Evolutionary conservation across 2,329 filamentous ascomycete species (phyloP), one percentile per base, ranked within the genome.

Genomic region (Colletotrichum coccodes): DNA sequence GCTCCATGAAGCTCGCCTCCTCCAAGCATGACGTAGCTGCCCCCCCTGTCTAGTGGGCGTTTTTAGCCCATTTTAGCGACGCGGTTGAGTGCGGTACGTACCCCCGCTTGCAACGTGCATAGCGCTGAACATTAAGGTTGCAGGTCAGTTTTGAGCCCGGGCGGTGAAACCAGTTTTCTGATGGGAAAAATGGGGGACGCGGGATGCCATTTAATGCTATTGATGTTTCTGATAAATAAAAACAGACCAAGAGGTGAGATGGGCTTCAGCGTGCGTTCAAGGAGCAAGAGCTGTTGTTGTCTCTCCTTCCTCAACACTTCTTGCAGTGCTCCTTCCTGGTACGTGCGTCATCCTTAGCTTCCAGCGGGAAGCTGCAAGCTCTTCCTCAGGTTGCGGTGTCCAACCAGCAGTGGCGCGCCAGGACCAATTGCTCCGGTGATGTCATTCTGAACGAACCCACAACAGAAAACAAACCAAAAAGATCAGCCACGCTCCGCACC

Each of bases 361-460:
- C 18, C 42, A 32, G 50, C 40, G 40, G 60, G 38, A 63, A 63
- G 60, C 40, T 54, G 49, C 38, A 36, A 50, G 28, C 50, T 46
- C 23, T 30, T 8, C 9, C 60, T 38, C n/a, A n/a, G n/a, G n/a
- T n/a, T n/a, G n/a, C n/a, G n/a, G n/a, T n/a, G n/a, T n/a, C n/a
- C 28, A 46, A 52, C 23, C 28, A 21, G 21, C 21, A 34, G 44
- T 34, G 38, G 46, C 42, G 40, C 54, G 16, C 46, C 21, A 71
- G 71, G 71, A 72, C 58, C 66, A 66, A 71, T 56, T 58, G 71
- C 71, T 72, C 71, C 71, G 71, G 70, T 72, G 71, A 72, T 71
- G 71, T 72, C 71, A 72, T 71, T 50, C 57, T 68, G 69, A 53
- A 50, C 63, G 34, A 68, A 61, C 53, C 21, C 52, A 53, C 36